phyloP scores from a whole-genome alignment of 371 early-diverging fungal genomes.

The Mortierella sp. region DNA sequence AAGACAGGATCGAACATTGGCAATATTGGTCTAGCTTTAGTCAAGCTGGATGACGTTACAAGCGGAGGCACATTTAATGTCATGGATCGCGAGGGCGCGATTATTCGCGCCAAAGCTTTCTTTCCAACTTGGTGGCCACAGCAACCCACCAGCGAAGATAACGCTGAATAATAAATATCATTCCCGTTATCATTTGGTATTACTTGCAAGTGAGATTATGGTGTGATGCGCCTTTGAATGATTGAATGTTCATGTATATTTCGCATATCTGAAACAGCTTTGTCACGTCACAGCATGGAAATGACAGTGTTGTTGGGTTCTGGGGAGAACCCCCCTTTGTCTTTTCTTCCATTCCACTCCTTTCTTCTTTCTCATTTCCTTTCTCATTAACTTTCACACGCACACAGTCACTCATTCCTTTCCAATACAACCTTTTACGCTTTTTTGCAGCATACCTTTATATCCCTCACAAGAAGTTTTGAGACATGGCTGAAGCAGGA shows the following conservation, averaged over 20 bases:
- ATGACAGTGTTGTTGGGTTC: not conserved
- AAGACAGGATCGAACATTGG: conserved; percentile 73
- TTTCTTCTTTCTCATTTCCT: conserved; percentile 10
- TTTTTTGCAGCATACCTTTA: not conserved
- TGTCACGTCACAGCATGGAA: not conserved
- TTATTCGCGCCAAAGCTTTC: conserved; percentile 61
- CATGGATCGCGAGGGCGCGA: conserved; percentile 55
- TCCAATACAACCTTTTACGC: not conserved
- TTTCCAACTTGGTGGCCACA: conserved; percentile 72
- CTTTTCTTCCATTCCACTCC: not conserved
- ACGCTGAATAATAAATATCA: not conserved
- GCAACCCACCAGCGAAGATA: conserved; percentile 16
- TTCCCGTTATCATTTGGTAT: too few species aligned
- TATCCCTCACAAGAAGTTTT: not conserved
- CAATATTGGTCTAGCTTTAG: conserved; percentile 90
- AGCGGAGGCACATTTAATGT: conserved; percentile 56
- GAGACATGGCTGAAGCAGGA: conserved; percentile 39
- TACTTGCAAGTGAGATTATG: too few species aligned
- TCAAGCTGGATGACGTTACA: conserved; percentile 82
- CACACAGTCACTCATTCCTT: not conserved
- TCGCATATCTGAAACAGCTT: not conserved
- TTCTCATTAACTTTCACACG: conserved; percentile 12
- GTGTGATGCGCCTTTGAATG: too few species aligned
- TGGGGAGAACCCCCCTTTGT: not conserved
- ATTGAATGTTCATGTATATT: not conserved